phyloP scores from a whole-genome alignment of 129 eudicot species.

The Dittrichia graveolens region DNA sequence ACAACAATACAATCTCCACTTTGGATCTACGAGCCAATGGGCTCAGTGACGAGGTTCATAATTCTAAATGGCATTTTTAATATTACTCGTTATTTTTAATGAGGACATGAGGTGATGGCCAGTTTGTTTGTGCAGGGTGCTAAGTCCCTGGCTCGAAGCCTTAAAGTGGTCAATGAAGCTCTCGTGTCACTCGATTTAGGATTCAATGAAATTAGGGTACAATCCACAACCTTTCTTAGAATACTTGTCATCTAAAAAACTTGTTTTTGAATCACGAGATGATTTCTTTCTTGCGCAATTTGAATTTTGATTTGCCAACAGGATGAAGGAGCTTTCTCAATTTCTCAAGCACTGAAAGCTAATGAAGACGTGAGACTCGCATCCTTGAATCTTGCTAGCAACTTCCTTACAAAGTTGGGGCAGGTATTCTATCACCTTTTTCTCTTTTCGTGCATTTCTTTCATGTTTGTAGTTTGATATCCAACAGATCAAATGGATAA shows the following conservation, averaged over 20 bases:
- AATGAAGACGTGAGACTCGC: conserved; percentile 90
- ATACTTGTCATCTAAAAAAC: neutral
- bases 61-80: conserved; percentile 3
- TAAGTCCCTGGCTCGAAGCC: conserved; percentile 80
- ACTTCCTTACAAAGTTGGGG: conserved; percentile 86
- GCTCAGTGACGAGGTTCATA: conserved; percentile 78
- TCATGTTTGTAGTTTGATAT: neutral
- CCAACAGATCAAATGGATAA: neutral
- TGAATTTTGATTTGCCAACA: conserved; percentile 34
- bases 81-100: conserved; percentile 14
- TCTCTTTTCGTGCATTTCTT: neutral
- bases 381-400: conserved; percentile 73
- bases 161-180: conserved; percentile 92
- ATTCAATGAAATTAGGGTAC: conserved; percentile 91
- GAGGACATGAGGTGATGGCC: conserved; percentile 17
- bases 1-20: conserved; percentile 77
- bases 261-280: neutral
- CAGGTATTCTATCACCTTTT: conserved; percentile 51
- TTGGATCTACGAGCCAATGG: conserved; percentile 93
- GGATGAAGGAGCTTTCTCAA: conserved; percentile 97
- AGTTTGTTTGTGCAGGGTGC: conserved; percentile 65
- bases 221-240: conserved; percentile 12
- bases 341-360: conserved; percentile 93
- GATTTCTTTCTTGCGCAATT: neutral
- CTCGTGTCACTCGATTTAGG: conserved; percentile 82